These are phyloP conservation scores for Monilinia vaccinii-corymbosi DNA, from an alignment of 2,329 filamentous ascomycete species.

Conservation along the genomic window DNA sequence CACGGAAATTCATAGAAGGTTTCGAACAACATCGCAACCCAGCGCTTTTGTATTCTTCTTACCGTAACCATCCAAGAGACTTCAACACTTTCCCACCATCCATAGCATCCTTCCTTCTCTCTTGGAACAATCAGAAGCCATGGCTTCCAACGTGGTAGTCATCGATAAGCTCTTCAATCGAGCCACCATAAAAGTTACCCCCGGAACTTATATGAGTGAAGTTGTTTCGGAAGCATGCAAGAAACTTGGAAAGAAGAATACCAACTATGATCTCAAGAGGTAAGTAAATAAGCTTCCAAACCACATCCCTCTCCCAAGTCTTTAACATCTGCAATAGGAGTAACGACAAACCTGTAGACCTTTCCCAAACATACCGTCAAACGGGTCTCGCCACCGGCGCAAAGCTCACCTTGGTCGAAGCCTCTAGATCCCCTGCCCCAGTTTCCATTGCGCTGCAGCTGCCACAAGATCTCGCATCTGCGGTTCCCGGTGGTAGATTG, in stretches of 20 bases:
- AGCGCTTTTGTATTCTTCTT: background rate
- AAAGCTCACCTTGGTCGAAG: slow-evolving; percentile 83
- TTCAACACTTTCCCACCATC: background rate
- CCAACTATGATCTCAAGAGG: slow-evolving; percentile 69
- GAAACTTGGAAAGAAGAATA: slow-evolving; percentile 54
- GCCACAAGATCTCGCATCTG: slow-evolving; percentile 58
- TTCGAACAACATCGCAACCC: background rate
- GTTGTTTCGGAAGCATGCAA: slow-evolving; percentile 79
- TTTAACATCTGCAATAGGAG: slow-evolving; percentile 40
- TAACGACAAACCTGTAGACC: slow-evolving; percentile 77
- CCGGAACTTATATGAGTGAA: slow-evolving; percentile 72
- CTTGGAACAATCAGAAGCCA: slow-evolving; percentile 32
- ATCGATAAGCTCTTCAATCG: slow-evolving; percentile 72
- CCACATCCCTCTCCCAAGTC: background rate
- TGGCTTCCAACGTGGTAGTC: slow-evolving; percentile 85
- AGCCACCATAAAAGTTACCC: slow-evolving; percentile 73
- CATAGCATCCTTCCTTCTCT: background rate
- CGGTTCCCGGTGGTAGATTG: slow-evolving; percentile 56
- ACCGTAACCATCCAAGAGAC: background rate
- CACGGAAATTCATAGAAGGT: no score
- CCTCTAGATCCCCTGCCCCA: slow-evolving; percentile 74
- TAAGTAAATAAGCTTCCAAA: slow-evolving; percentile 34
- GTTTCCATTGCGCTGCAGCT: slow-evolving; percentile 86
- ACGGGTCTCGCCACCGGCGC: slow-evolving; percentile 77
- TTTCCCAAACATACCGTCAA: slow-evolving; percentile 75